Evolutionary conservation across 441 rosid genomes (phyloP), one percentile per base, ranked within the genome.

Genomic region (Euphorbia celastroides): DNA sequence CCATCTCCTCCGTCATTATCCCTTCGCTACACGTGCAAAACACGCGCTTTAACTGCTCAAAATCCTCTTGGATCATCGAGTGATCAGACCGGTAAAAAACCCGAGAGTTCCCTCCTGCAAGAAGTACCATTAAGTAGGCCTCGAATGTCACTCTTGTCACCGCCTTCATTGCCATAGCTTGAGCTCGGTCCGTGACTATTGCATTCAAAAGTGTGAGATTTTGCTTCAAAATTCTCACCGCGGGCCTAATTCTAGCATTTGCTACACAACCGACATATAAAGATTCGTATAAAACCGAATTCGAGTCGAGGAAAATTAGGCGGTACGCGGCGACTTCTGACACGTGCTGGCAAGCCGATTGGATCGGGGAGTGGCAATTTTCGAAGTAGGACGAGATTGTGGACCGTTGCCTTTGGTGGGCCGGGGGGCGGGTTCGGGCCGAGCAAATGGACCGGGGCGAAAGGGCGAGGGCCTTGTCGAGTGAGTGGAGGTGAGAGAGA

Each of bases 251-350:
- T 71, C 96, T 87, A 5, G 96, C 32, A 54, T 80, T 83, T 1
- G 80, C 64, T 10, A 86, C 95, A 25, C 83, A 88, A 16, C 82
- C 90, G 7, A 82, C 67, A 36, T 93, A 93, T 6, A 93, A 92
- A 9, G 79, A 81, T 5, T 89, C 95, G 62, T 89, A 91, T 57
- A 89, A 73, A 14, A 84, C 89, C 28, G 84, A 69, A 68, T 67
- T 86, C 0, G 97, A 91, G 71, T 93, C 99, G 6, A 84, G 81
- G 81, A 91, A 91, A 69, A 91, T 82, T 52, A 93, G 64, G 46
- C 99, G 79, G 60, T 88, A 82, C n/a, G 97, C 95, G 0, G 97
- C 93, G n/a, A 92, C 93, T 74, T 90, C 98, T 23, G 92, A 92
- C 9, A 92, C 90, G 28, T 84, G 81, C 32, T 84, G 93, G 71